A percentile compares a stretch with the other conserved stretches of the same genome.
Evolutionary conservation across 495 filamentous ascomycete genomes (phyloP).

Genomic region (Astrocystis sublimbata): DNA sequence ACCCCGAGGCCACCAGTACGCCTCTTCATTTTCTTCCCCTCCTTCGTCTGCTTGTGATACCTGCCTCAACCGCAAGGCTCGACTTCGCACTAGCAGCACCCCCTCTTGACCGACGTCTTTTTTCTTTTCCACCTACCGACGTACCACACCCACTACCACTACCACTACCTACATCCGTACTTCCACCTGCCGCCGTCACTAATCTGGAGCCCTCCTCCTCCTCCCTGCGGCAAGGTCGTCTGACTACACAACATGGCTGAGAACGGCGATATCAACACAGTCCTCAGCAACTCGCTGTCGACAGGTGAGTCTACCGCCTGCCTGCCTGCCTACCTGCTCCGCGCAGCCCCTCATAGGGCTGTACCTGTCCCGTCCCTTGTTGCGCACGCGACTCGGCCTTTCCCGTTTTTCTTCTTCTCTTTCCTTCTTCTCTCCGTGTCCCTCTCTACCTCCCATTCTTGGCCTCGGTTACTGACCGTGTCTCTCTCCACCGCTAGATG

Average conservation of each 20-base stretch:
- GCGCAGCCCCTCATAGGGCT: conserved; percentile 17
- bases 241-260: conserved; percentile 44
- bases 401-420: conserved; percentile 19
- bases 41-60: conserved; percentile 21
- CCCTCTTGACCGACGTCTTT: conserved; percentile 24
- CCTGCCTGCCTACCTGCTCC: conserved; percentile 11
- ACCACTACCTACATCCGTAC: not conserved
- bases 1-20: conserved; percentile 10
- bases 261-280: conserved; percentile 56
- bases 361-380: conserved; percentile 2
- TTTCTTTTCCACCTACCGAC: conserved; percentile 20
- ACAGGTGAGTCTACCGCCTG: conserved; percentile 62
- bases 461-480: conserved; percentile 22
- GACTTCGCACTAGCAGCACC: conserved; percentile 13
- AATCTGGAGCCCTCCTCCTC: conserved; percentile 23
- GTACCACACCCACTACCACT: conserved; percentile 5
- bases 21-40: conserved; percentile 23
- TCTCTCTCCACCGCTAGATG: conserved; percentile 61
- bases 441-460: conserved; percentile 21
- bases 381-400: conserved; percentile 17
- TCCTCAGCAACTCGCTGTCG: conserved; percentile 89
- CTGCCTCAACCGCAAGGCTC: too few relatives aligned
- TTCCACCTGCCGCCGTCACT: not conserved
- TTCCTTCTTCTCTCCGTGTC: conserved; percentile 22
- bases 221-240: conserved; percentile 26